Base-by-base conservation (phyloP, 2,329 filamentous ascomycete species). In the Kalaharituber pfeilii region DNA sequence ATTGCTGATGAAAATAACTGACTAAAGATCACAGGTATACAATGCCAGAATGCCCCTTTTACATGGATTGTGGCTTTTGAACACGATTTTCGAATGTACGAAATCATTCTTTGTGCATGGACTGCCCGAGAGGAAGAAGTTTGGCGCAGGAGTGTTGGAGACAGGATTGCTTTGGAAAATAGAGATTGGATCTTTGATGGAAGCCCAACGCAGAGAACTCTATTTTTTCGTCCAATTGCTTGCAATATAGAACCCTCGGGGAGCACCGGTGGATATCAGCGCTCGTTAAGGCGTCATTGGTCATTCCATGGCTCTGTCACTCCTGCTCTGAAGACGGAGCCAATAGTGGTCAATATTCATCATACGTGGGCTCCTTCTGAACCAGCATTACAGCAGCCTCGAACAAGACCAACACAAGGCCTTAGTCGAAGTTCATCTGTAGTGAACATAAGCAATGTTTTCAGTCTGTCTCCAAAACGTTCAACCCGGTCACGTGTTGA, bases 31-130 rank as follows among this genome's bases (percentile, higher is more conserved):
- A 47, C 57, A 94, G 87, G 86, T 0, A 67, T 96, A 6, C 86
- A 89, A 72, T 95, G 87, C 64, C 82, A 91, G 59, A 85, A 84
- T 2, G 84, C 85, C 0, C 80, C 84, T 0, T 85, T 85, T 66
- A 91, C 87, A 1, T 96, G 88, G 89, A 98, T 96, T 66, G 64
- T 95, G 9, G 74, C 86, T 2, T 95, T 96, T 64, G 81, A 91
- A 65, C 78, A 78, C 60, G 75, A 82, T 54, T 77, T 83, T 60
- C 79, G 84, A 56, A 72, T 89, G 52, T 89, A 85, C 65, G 89
- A 96, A 67, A 69, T 94, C 15, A 79, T 95, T 39, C 74, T 94
- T 69, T 93, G 84, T 60, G 89, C 87, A 30, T 94, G 87, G 63
- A 89, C 83, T 1, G 73, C 79, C 0, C 78, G 76, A 39, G 89